Conservation (phyloP, 2,329 filamentous ascomycete genomes). For the Cladophialophora yegresii region DNA sequence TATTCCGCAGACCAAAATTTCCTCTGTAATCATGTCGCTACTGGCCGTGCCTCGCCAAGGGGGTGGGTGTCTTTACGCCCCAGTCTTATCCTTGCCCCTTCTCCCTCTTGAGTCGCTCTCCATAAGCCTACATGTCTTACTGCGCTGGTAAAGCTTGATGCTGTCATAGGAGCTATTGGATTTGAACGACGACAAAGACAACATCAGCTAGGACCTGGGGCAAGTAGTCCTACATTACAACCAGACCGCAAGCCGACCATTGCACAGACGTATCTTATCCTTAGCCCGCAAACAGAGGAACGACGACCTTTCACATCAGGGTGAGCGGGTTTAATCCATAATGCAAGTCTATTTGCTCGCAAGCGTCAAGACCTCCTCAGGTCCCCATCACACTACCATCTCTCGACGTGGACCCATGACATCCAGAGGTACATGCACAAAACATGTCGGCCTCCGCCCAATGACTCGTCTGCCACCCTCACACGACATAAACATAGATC, state of each 20-base stretch:
- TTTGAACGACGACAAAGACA: background rate
- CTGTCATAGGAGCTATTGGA: background rate
- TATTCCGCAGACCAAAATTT: slow-evolving; percentile 15
- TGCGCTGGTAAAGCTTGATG: background rate
- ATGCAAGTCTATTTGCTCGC: background rate
- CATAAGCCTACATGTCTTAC: background rate
- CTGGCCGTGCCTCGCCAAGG: background rate
- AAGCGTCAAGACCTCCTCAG: background rate
- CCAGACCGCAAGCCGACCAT: too few species aligned
- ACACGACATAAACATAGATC: slow-evolving; percentile 39
- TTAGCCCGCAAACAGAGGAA: background rate
- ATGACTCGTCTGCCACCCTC: too few species aligned
- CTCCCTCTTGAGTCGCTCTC: background rate
- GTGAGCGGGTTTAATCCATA: background rate
- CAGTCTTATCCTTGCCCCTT: background rate
- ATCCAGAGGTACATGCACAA: background rate
- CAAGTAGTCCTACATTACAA: background rate
- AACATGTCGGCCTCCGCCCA: background rate
- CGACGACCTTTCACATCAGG: background rate
- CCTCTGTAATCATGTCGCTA: background rate
- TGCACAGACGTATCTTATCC: background rate
- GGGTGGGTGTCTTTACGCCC: background rate
- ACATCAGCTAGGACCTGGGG: background rate
- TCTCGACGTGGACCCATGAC: too few species aligned
- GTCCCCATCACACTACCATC: too few species aligned